Conservation (phyloP, 805 yeast genomes). For the Suhomyces xylopsoci region DNA sequence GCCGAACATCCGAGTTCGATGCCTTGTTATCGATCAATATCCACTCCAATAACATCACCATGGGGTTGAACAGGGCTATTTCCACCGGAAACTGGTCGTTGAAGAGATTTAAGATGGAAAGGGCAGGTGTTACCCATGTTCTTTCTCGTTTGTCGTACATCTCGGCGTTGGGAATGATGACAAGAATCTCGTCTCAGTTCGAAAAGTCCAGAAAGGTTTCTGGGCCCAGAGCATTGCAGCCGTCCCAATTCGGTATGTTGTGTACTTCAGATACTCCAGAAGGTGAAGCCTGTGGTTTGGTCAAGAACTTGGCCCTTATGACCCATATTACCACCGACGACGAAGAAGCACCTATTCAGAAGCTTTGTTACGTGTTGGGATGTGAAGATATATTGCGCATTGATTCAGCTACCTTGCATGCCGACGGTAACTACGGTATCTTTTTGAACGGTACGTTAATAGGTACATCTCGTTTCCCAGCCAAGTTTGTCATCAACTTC, state of each 20-base stretch:
- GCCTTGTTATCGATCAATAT: constrained; percentile 86
- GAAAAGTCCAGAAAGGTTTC: constrained; percentile 97
- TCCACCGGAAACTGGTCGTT: constrained; percentile 99
- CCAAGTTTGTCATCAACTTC: constrained; percentile 74
- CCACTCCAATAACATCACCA: constrained; percentile 89
- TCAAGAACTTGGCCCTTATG: constrained; percentile 94
- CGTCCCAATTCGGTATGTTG: constrained; percentile 98
- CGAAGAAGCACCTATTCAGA: constrained; percentile 84
- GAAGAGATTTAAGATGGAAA: constrained; percentile 98
- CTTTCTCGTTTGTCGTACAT: constrained; percentile 87
- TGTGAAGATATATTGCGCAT: constrained; percentile 80
- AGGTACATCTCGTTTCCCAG: constrained; percentile 86
- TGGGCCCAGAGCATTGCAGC: constrained; percentile 98
- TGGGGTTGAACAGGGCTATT: constrained; percentile 92
- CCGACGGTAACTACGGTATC: constrained; percentile 76
- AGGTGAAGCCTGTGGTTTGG: constrained; percentile 99
- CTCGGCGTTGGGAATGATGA: constrained; percentile 98
- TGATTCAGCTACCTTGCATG: constrained; percentile 80
- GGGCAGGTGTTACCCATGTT: constrained; percentile 99
- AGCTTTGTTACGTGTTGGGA: constrained; percentile 77
- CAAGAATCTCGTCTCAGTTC: constrained; percentile 97
- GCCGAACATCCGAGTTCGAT: constrained; percentile 92
- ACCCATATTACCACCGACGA: constrained; percentile 98
- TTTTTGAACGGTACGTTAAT: constrained; percentile 91
- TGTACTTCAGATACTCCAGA: constrained; percentile 99